Evolutionary conservation across 352 stramenopile species (phyloP).

Genomic region (Globisporangium alternatum): DNA sequence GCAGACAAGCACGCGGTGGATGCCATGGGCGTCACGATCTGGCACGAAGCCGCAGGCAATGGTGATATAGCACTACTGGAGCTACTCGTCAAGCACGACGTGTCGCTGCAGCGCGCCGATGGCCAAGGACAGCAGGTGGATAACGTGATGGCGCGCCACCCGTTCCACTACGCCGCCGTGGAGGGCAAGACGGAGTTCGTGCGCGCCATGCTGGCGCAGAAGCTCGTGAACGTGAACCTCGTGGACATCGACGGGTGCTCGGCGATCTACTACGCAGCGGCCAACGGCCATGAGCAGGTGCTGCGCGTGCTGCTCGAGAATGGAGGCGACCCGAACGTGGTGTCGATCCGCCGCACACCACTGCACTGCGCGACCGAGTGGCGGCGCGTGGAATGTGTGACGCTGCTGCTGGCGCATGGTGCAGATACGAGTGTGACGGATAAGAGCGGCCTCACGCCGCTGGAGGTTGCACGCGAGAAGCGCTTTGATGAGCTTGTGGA

Average conservation of each 20-base stretch:
- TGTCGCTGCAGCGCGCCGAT: conserved; percentile 35
- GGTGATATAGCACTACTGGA: conserved; percentile 56
- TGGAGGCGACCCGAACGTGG: conserved; percentile 50
- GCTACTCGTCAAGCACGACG: conserved; percentile 47
- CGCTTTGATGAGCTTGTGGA: conserved; percentile 14
- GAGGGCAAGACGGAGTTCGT: conserved; percentile 64
- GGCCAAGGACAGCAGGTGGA: conserved; percentile 47
- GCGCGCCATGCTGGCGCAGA: conserved; percentile 39
- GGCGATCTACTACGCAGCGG: conserved; percentile 70
- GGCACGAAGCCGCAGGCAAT: conserved; percentile 73
- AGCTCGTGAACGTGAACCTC: conserved; percentile 69
- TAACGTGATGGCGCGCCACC: conserved; percentile 75
- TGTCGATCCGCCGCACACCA: conserved; percentile 58
- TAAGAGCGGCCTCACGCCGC: conserved; percentile 43
- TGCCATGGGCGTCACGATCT: conserved; percentile 78
- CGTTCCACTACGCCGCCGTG: conserved; percentile 79
- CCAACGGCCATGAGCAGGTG: conserved; percentile 58
- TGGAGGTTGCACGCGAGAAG: conserved; percentile 34
- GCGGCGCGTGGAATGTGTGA: conserved; percentile 60
- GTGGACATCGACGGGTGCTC: conserved; percentile 61
- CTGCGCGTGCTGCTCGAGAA: conserved; percentile 43
- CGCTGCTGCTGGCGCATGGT: conserved; percentile 44
- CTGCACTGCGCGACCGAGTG: conserved; percentile 78
- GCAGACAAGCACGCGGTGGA: conserved; percentile 63
- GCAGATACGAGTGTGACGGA: conserved; percentile 27